phyloP scores from a whole-genome alignment of 1,284 basidiomycete genomes.

The Acaromyces ingoldii region DNA sequence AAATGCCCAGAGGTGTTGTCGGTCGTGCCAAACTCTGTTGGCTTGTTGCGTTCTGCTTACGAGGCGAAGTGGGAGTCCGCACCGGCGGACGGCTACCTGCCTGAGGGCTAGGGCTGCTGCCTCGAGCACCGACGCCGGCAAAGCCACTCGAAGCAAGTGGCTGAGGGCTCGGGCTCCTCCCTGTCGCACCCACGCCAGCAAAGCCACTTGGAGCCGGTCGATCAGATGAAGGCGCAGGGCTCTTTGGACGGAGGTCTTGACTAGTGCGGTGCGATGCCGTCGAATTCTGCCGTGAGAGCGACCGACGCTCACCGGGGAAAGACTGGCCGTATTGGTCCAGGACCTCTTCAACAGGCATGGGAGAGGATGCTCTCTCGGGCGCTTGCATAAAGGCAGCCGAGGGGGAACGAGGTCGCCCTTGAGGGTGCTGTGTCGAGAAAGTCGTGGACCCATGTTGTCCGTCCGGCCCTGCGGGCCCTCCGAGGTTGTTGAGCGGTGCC shows the following conservation, averaged over 20 bases:
- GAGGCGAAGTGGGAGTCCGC: background rate
- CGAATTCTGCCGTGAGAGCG: slow-evolving; percentile 42
- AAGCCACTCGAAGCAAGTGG: slow-evolving; percentile 24
- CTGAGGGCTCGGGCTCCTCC: slow-evolving; percentile 25
- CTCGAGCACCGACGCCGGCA: slow-evolving; percentile 41
- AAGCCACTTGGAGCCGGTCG: slow-evolving; percentile 20
- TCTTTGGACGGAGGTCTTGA: no score
- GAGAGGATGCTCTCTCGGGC: slow-evolving; percentile 56
- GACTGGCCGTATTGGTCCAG: slow-evolving; percentile 73
- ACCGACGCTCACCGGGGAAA: slow-evolving; percentile 72
- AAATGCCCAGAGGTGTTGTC: slow-evolving; percentile 63
- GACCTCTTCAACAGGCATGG: slow-evolving; percentile 67
- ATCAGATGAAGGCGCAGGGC: no score
- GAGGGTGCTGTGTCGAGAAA: no score
- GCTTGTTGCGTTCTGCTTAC: slow-evolving; percentile 5
- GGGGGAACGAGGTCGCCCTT: slow-evolving; percentile 57
- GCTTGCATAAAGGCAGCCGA: slow-evolving; percentile 69
- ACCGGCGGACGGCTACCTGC: slow-evolving; percentile 11
- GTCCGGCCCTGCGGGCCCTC: no score
- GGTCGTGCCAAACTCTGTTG: slow-evolving; percentile 28
- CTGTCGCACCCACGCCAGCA: slow-evolving; percentile 35
- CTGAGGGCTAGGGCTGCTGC: slow-evolving; percentile 44
- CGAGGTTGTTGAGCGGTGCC: no score
- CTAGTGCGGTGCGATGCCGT: slow-evolving; percentile 23
- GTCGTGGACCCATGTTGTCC: no score